Conservation (phyloP, 129 eudicot genomes). For the Tagetes erecta region DNA sequence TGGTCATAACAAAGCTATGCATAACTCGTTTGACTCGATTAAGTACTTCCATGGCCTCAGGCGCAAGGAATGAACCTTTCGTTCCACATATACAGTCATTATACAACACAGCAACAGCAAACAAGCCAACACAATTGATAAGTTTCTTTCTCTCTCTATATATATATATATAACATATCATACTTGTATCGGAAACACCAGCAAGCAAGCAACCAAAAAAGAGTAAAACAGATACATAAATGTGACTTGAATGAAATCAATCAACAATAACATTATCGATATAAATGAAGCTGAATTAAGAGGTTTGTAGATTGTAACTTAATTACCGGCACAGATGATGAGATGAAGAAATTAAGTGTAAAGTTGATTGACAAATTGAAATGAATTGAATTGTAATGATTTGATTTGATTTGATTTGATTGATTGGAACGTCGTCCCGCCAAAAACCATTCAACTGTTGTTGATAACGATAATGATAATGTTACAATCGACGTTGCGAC, state of each 20-base stretch:
- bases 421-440: conserved; percentile 10
- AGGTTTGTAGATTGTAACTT: not conserved
- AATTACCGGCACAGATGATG: conserved; percentile 13
- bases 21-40: no score
- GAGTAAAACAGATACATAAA: no score
- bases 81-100: not conserved
- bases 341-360: not conserved
- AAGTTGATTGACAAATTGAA: not conserved
- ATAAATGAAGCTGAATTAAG: not conserved
- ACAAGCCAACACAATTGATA: not conserved
- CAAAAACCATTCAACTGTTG: not conserved
- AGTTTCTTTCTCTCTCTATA: no score
- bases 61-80: not conserved
- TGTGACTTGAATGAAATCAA: not conserved
- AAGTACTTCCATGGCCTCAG: not conserved
- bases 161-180: no score
- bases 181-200: conserved; percentile 1
- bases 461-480: not conserved
- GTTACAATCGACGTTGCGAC: conserved; percentile 2
- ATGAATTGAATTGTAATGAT: not conserved
- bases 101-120: conserved; percentile 7
- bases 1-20: no score
- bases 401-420: conserved; percentile 15
- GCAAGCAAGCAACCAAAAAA: not conserved
- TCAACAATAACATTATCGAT: not conserved